Evolutionary conservation across 2,329 filamentous ascomycete species (phyloP).

Genomic region (Furcasterigmium sp.): DNA sequence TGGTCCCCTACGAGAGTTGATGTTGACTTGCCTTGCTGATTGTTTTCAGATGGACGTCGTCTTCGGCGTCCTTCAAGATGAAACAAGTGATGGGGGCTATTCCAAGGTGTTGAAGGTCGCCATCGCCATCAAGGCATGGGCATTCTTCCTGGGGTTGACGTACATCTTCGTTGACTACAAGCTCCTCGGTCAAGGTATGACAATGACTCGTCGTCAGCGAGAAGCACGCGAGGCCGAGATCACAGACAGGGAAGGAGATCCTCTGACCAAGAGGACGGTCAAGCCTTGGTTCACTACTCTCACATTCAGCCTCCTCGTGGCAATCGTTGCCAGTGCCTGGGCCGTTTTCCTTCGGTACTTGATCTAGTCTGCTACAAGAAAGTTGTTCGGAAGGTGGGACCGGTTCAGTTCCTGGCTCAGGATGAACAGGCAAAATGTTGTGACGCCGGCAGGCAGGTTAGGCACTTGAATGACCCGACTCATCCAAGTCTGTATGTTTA

Average conservation of each 20-base stretch:
- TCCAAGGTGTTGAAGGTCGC: constrained; percentile 11
- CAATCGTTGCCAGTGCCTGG: constrained; percentile 13
- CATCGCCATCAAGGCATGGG: constrained; percentile 14
- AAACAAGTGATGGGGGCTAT: constrained; percentile 14
- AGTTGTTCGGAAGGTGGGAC: too few relatives aligned
- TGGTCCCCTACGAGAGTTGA: background rate
- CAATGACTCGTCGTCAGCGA: constrained; percentile 13
- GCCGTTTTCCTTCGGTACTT: constrained; percentile 14
- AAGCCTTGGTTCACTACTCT: constrained; percentile 9
- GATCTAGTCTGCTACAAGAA: too few relatives aligned
- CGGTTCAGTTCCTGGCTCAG: too few relatives aligned
- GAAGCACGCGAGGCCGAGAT: constrained; percentile 12
- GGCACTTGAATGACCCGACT: too few relatives aligned
- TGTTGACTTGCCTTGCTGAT: background rate
- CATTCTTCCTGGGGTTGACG: constrained; percentile 10
- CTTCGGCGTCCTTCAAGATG: constrained; percentile 16
- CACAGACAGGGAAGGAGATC: constrained; percentile 10
- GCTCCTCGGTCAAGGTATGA: constrained; percentile 14
- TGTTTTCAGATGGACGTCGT: constrained; percentile 15
- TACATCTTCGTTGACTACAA: constrained; percentile 16
- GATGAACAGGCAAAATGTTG: too few relatives aligned
- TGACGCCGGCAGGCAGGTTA: too few relatives aligned
- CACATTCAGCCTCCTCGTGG: constrained; percentile 9
- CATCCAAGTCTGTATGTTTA: too few relatives aligned
- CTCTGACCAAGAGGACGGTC: constrained; percentile 11